Evolutionary conservation across 768 basidiomycete species (phyloP), one percentile per base, ranked within the genome.

Genomic region (Mycena alexandri): DNA sequence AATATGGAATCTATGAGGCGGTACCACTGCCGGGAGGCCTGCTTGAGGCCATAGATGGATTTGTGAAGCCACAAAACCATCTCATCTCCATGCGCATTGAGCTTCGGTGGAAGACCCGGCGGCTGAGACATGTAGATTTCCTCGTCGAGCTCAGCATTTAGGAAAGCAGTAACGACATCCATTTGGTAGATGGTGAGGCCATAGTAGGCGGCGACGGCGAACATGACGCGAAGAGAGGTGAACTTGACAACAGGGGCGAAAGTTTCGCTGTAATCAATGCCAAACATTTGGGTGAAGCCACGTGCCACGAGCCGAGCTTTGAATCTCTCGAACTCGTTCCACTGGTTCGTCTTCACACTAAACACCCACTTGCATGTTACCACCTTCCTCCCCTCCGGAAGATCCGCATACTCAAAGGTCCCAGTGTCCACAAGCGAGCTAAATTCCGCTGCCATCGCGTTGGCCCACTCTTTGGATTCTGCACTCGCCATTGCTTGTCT

Each of bases 101-200:
- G 29, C 33, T 52, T 52, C 25, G 25, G 50, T 14, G 51, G 51
- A 34, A 52, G 51, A 17, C 51, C 51, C 2, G 51, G 51, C 3
- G 51, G 51, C 29, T 52, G 51, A 5, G 51, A 34, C 51, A 52
- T 52, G 7, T 52, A 52, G 0, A 52, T 52, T 16, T 52, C 51
- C 16, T 52, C 16, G 25, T 52, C 51, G 11, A 52, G 51, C 0
- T 52, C 51, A 16, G 51, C 51, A n/a, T 52, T 52, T 25, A 52
- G 51, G 16, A 52, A 52, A 52, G 51, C 29, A 17, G 51, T 52
- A 5, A 52, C 51, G 10, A 52, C 51, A 14, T 52, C 52, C 52
- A 54, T 54, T 54, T 54, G 34, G 12, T 38, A 54, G 12, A 54
- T 54, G 34, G 52, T 54, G 29, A 52, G 51, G 9, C 51, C 51